Percentiles rank a stretch among this genome's conserved stretches.
Evolutionary conservation across 2,329 filamentous ascomycete species (phyloP).

Genomic region (Aspergillus ibericus): DNA sequence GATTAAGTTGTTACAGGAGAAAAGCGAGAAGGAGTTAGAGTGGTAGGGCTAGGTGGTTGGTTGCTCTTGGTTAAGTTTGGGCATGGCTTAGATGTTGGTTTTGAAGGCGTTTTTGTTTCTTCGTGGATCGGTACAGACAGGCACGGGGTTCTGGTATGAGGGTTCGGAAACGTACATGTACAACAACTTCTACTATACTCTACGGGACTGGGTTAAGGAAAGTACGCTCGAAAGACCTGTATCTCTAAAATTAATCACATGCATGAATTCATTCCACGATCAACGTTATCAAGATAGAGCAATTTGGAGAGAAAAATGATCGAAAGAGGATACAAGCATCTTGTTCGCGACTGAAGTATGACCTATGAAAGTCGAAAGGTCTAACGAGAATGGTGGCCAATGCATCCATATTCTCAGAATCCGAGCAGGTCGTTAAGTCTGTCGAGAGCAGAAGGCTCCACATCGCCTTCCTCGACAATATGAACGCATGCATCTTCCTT

Average conservation of each 20-base stretch:
- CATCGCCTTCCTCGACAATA: slow-evolving; percentile 25
- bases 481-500: slow-evolving; percentile 8
- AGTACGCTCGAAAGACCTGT: too few species aligned
- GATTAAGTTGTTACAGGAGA: slow-evolving; percentile 36
- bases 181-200: too few species aligned
- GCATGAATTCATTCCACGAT: background rate
- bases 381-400: background rate
- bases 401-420: background rate
- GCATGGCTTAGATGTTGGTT: background rate
- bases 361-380: background rate
- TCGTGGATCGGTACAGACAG: too few species aligned
- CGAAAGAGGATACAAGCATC: background rate
- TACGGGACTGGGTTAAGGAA: too few species aligned
- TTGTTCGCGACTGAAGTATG: background rate
- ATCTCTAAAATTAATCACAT: too few species aligned
- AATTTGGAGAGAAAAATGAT: background rate
- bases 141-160: background rate
- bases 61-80: background rate
- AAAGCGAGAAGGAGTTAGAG: slow-evolving; percentile 34
- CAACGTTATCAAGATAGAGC: too few species aligned
- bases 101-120: background rate
- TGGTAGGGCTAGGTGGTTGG: slow-evolving; percentile 30
- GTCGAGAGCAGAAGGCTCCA: slow-evolving; percentile 30
- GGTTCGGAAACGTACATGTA: background rate
- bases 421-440: slow-evolving; percentile 23